Evolutionary conservation across 805 yeast genomes (phyloP).

Genomic region (Pichia ethanolica): DNA sequence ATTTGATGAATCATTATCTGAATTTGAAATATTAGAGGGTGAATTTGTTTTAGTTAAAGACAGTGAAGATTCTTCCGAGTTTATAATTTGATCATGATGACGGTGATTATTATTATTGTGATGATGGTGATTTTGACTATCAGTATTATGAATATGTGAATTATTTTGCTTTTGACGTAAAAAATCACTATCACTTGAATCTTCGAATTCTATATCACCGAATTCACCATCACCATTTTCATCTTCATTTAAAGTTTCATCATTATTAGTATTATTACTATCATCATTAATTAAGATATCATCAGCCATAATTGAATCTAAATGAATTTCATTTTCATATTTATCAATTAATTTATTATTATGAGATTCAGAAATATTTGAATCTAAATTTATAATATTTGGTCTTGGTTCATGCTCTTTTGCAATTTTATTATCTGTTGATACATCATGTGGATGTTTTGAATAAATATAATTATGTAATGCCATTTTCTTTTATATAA

Average conservation of each 20-base stretch:
- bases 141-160: no score
- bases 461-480: conserved; percentile 37
- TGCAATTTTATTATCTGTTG: conserved; percentile 30
- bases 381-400: no score
- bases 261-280: conserved; percentile 13
- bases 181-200: conserved; percentile 1
- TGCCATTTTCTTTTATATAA: conserved; percentile 32
- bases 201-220: background rate
- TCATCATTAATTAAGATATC: no score
- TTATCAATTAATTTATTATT: no score
- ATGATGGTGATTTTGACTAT: background rate
- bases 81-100: no score
- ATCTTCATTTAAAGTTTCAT: background rate
- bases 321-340: no score
- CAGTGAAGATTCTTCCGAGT: no score
- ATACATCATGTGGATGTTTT: conserved; percentile 31
- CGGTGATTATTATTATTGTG: no score
- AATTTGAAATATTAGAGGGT: no score
- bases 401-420: conserved; percentile 24
- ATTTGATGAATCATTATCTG: background rate
- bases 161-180: background rate
- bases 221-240: background rate
- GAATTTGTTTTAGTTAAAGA: no score
- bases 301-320: no score
- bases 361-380: no score